Evolutionary conservation across 2,329 filamentous ascomycete species (phyloP), one percentile per base, ranked within the genome.

Genomic region (Ceratocystis variospora): DNA sequence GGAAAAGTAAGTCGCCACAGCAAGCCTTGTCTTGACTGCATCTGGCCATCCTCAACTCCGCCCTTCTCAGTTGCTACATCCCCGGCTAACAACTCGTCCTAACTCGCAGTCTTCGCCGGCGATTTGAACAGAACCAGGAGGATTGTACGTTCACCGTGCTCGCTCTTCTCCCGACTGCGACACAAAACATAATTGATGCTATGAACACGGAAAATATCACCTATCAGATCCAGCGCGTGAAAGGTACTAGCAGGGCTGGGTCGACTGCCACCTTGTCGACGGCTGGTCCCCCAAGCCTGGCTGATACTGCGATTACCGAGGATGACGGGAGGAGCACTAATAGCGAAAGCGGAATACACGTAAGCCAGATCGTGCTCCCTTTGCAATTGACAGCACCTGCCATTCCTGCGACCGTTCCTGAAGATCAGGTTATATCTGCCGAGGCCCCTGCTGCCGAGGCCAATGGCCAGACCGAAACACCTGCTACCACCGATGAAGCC

Each of bases 71-170:
- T 41, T 41, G 37, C 37, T 41, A 15, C 10, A 15, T 41, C 3
- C 48, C 31, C 25, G 37, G 45, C 62, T 50, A 25, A 41, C 37
- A 8, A 8, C 37, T 41, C 37, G 37, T 15, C 70, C 5, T 70
- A 19, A 57, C 31, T 59, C 31, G 61, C 57, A 97, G 93, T 76
- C 83, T 99, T 69, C 91, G 92, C 63, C 88, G 94, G 68, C 89
- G 94, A 73, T 99, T 99, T 77, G 90, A 97, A 76, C 94, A 99
- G 77, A 99, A 99, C 76, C 94, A 99, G 75, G 93, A 96, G 74
- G 94, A 99, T 77, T 99, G 94, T 77, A 96, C 93, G 61, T 96
- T 95, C 75, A 99, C 94, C 46, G 91, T 97, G 57, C 86, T 97
- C n/a, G 94, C 93, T 37, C 85, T 99, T 66, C 82, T 99, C 8